Base-by-base conservation (phyloP, 1,139 yeast genomes). In the Zhuliangozyma blackwelliae region DNA sequence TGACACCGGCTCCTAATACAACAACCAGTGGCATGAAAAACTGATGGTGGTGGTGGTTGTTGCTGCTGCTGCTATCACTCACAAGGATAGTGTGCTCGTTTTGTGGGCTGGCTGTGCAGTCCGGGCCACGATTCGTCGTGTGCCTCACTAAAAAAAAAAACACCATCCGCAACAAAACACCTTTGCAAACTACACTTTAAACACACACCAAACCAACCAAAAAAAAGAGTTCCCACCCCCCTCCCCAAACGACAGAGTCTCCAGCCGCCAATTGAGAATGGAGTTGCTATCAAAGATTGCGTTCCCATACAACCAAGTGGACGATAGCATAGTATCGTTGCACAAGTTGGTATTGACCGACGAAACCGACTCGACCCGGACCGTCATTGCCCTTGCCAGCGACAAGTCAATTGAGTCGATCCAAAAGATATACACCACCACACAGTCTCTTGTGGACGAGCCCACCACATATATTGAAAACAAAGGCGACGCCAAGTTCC, bases 1-100 rank as follows among this genome's bases (percentile, higher is more conserved):
- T 41, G 3, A 66, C 72, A 3, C 73, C 73, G 8, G 72, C 71
- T 2, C 72, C 72, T n/a, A 65, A 36, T 2, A 65, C 58, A 3
- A 61, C 63, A 12, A 65, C 45, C 21, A 37, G 45, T 7, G 43
- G 28, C 43, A 41, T 22, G 23, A 5, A 22, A 7, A 9, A 22
- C 10, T 22, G 10, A 3, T 22, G 23, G 10, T 6, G 10, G 23
- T 22, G 23, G 10, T 22, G 23, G 23, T 16, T 16, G 16, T n/a
- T n/a, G n/a, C n/a, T n/a, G n/a, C n/a, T n/a, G n/a, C n/a, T n/a
- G n/a, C n/a, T n/a, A n/a, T n/a, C n/a, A n/a, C n/a, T n/a, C n/a
- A n/a, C n/a, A 16, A 16, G 16, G 16, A 16, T 16, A 16, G 16
- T 16, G 16, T 16, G 16, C 16, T 16, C 16, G 16, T 16, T 16